Percentiles rank a stretch among this genome's conserved stretches.
Evolutionary conservation across 108 stramenopile genomes (phyloP).

Genomic region (Nitzschia sp.): DNA sequence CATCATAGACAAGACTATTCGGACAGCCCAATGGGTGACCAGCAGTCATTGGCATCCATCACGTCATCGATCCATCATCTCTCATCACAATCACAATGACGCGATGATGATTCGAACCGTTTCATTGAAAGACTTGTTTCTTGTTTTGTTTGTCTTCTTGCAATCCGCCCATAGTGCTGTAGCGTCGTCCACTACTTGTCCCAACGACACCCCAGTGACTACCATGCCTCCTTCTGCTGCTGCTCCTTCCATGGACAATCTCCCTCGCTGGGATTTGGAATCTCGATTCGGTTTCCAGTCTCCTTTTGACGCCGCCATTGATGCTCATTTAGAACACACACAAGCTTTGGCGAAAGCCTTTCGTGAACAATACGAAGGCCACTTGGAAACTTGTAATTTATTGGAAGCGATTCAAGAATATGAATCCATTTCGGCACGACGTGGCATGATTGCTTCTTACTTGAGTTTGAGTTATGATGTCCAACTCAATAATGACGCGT

Average conservation of each 20-base stretch:
- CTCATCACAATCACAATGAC: no score
- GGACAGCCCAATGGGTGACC: no score
- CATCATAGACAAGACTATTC: no score
- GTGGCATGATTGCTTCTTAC: constrained; percentile 30
- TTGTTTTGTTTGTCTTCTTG: neutral
- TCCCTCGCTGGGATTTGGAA: constrained; percentile 46
- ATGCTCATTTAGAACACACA: constrained; percentile 33
- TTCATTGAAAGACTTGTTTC: no score
- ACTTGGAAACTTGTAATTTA: constrained; percentile 18
- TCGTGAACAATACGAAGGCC: constrained; percentile 35
- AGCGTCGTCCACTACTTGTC: neutral
- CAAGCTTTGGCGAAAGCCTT: constrained; percentile 22
- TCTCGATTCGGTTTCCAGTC: constrained; percentile 35
- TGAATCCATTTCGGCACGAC: constrained; percentile 30
- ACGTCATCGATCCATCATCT: no score
- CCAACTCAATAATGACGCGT: constrained; percentile 31
- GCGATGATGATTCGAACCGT: no score
- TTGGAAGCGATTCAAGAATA: constrained; percentile 37
- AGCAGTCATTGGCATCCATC: no score
- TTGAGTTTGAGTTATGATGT: constrained; percentile 37
- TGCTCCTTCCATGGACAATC: neutral
- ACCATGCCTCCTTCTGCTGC: constrained; percentile 1
- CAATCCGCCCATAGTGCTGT: neutral
- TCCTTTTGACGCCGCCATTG: constrained; percentile 31
- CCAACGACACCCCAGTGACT: neutral